These are phyloP conservation scores for Diversispora epigaea DNA, from an alignment of 192 early-diverging fungal species.

Conservation along the genomic window DNA sequence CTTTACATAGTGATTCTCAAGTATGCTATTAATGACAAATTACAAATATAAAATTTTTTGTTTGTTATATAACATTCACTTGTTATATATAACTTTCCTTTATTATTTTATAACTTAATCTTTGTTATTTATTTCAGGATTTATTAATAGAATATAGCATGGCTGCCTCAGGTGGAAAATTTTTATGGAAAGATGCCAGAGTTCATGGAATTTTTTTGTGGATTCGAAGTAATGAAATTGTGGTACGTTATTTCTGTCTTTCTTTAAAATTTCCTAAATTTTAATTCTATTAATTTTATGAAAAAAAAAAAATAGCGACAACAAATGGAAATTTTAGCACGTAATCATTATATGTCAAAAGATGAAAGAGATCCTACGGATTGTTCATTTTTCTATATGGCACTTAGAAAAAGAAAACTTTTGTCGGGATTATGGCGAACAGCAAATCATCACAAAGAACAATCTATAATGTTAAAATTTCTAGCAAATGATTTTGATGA, in stretches of 20 bases:
- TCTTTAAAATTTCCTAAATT: too few species aligned
- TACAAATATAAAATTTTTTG: background rate
- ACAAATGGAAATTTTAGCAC: conserved; percentile 83
- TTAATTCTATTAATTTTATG: too few species aligned
- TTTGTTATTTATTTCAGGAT: conserved; percentile 47
- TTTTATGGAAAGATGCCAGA: conserved; percentile 81
- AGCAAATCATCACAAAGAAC: conserved; percentile 79
- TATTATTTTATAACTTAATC: conserved; percentile 32
- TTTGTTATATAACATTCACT: conserved; percentile 43
- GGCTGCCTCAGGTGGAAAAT: conserved; percentile 53
- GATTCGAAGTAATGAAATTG: conserved; percentile 70
- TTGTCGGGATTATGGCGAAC: conserved; percentile 89
- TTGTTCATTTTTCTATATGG: conserved; percentile 87
- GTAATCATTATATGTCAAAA: conserved; percentile 77
- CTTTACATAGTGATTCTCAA: conserved; percentile 87
- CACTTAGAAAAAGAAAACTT: conserved; percentile 86
- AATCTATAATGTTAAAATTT: conserved; percentile 86
- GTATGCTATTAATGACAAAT: conserved; percentile 35
- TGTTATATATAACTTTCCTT: too few species aligned
- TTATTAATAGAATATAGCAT: conserved; percentile 60
- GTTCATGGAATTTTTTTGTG: conserved; percentile 83
- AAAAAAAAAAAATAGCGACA: conserved; percentile 40
- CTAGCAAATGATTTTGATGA: conserved; percentile 90
- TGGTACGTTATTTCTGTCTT: conserved; percentile 50
- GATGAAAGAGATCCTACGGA: conserved; percentile 82